Percentiles rank a stretch among this genome's conserved stretches.
Evolutionary conservation across 345 rosid genomes (phyloP).

Genomic region (Salix caprea): DNA sequence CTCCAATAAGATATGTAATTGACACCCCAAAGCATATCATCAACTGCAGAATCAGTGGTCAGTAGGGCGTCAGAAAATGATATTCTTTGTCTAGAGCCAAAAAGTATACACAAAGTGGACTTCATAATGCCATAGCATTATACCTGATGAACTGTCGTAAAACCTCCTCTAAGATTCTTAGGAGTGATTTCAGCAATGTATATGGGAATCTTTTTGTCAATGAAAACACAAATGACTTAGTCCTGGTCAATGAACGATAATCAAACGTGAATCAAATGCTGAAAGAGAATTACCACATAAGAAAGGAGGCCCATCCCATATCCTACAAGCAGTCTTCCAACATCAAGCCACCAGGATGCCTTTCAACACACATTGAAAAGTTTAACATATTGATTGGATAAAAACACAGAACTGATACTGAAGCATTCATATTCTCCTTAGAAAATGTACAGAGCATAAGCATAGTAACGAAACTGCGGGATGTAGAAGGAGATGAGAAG

Average conservation of each 20-base stretch:
- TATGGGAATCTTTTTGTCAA: slow-evolving; percentile 51
- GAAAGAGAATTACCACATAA: slow-evolving; percentile 53
- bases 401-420: not conserved
- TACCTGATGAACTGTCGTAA: slow-evolving; percentile 66
- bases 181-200: slow-evolving; percentile 90
- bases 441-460: not conserved
- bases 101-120: not conserved
- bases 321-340: slow-evolving; percentile 72
- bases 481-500: not conserved
- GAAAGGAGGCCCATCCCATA: slow-evolving; percentile 63
- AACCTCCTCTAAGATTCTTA: slow-evolving; percentile 63
- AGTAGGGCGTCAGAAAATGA: not conserved
- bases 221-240: not conserved
- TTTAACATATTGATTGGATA: not conserved
- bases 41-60: slow-evolving; percentile 39
- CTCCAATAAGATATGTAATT: slow-evolving; percentile 59
- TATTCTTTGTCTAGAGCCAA: not conserved
- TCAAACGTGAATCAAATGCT: not conserved
- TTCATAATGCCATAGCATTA: slow-evolving; percentile 2
- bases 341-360: slow-evolving; percentile 57
- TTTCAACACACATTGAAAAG: slow-evolving; percentile 21
- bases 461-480: not conserved
- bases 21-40: slow-evolving; percentile 72
- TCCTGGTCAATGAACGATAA: not conserved
- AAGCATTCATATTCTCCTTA: not conserved